phyloP scores from a whole-genome alignment of 2,329 filamentous ascomycete species.

The Paraphaeosphaeria sporulosa region DNA sequence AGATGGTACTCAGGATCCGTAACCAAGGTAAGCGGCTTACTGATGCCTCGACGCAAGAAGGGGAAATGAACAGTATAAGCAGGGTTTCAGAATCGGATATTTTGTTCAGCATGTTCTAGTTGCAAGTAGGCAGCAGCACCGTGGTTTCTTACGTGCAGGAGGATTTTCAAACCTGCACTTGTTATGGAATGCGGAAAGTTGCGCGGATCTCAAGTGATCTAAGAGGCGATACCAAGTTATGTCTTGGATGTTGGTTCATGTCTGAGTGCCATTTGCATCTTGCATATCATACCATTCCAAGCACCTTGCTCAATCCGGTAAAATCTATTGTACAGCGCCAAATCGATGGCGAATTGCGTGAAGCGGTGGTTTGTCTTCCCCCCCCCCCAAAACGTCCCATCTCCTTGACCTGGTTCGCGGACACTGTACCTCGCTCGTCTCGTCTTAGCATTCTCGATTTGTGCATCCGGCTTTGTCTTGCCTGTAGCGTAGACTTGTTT shows the following conservation, averaged over 20 bases:
- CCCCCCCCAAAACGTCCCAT: neutral
- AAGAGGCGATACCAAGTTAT: neutral
- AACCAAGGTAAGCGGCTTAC: neutral
- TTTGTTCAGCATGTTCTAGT: neutral
- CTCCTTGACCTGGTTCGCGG: neutral
- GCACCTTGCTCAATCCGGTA: neutral
- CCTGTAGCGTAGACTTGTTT: constrained; percentile 2
- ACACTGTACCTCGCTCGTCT: neutral
- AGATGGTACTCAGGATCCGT: neutral
- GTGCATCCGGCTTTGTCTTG: neutral
- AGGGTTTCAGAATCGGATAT: neutral
- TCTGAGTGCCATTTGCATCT: neutral
- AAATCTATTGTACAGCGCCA: constrained; percentile 10
- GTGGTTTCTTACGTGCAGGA: neutral
- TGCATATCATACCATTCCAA: constrained; percentile 7
- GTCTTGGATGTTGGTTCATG: constrained; percentile 2
- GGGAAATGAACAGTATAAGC: neutral
- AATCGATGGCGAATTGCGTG: neutral
- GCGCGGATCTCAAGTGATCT: neutral
- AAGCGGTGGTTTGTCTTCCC: constrained; percentile 1
- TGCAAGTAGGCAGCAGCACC: too few species aligned
- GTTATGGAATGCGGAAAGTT: neutral
- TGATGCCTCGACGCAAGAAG: neutral
- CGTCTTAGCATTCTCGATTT: neutral
- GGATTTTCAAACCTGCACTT: neutral